These are phyloP conservation scores for Talaromyces stipitatus DNA, from an alignment of 495 filamentous ascomycete genomes.

Conservation along the genomic window DNA sequence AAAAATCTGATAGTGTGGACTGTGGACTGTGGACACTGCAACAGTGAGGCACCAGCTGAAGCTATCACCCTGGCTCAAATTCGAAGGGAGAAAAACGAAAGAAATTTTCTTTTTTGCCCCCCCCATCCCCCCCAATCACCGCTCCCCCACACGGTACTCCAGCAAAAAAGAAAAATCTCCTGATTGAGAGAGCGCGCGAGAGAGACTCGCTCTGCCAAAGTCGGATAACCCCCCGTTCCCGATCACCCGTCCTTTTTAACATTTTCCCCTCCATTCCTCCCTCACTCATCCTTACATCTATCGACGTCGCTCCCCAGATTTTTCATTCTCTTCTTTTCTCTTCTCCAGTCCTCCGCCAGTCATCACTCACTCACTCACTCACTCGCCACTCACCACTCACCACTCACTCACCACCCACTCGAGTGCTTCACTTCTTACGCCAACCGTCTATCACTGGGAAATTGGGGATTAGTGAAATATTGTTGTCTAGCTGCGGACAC, in stretches of 20 bases:
- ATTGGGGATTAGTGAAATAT: too few species aligned
- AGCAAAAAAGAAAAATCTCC: not conserved
- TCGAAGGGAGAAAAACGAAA: not conserved
- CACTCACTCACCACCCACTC: not conserved
- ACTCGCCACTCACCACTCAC: not conserved
- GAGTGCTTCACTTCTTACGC: too few species aligned
- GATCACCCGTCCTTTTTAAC: constrained; percentile 19
- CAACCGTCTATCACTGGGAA: too few species aligned
- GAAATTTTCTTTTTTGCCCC: not conserved
- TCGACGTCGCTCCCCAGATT: constrained; percentile 6
- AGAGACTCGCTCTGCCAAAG: not conserved
- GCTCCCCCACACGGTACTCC: not conserved
- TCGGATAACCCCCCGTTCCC: constrained; percentile 8
- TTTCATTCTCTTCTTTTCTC: constrained; percentile 14
- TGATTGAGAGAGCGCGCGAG: too few species aligned
- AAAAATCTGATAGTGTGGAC: not conserved
- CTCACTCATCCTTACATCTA: constrained; percentile 1
- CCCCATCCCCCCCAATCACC: not conserved
- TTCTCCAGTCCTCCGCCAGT: constrained; percentile 7
- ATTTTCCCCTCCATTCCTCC: constrained; percentile 15
- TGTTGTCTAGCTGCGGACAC: too few species aligned
- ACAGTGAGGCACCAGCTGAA: not conserved
- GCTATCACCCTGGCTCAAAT: not conserved
- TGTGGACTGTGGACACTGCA: too few species aligned
- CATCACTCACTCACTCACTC: constrained; percentile 1